These are phyloP conservation scores for Scenedesmus sp. DNA, from an alignment of 163 green algal genomes.

Conservation along the genomic window DNA sequence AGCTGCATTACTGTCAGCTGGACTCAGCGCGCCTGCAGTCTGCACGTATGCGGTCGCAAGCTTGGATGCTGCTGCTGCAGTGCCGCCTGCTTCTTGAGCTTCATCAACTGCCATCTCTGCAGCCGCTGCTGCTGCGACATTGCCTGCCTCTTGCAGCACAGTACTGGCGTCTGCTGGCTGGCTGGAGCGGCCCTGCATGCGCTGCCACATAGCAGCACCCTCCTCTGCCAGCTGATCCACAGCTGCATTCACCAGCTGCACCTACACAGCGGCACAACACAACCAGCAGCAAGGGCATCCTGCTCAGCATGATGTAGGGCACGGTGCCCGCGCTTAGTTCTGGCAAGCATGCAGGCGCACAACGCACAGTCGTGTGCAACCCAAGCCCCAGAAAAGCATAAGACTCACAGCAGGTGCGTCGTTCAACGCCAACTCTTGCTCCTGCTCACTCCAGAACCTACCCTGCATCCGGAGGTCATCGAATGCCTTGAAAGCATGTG, in stretches of 20 bases:
- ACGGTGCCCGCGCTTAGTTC: background rate
- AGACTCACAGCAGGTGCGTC: no score
- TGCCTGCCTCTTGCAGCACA: background rate
- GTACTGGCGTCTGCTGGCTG: background rate
- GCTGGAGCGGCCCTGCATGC: background rate
- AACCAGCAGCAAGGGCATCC: background rate
- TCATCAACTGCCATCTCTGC: background rate
- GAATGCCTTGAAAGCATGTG: no score
- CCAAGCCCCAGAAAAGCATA: no score
- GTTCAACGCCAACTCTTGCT: no score
- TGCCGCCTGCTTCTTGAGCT: background rate
- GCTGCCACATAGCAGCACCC: slow-evolving; percentile 9
- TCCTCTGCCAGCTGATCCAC: slow-evolving; percentile 41
- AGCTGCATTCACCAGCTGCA: slow-evolving; percentile 13
- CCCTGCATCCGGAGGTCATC: no score
- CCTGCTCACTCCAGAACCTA: no score
- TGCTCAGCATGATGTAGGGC: background rate
- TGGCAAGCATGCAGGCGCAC: background rate
- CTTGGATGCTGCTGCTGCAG: slow-evolving; percentile 28
- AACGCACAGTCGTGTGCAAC: no score
- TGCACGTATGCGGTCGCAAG: slow-evolving; percentile 2
- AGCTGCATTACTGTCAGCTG: background rate
- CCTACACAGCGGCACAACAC: slow-evolving; percentile 10
- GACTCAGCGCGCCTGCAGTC: background rate
- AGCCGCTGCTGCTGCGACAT: background rate